Conservation (phyloP, 768 basidiomycete species). For the Lactarius deliciosus region DNA sequence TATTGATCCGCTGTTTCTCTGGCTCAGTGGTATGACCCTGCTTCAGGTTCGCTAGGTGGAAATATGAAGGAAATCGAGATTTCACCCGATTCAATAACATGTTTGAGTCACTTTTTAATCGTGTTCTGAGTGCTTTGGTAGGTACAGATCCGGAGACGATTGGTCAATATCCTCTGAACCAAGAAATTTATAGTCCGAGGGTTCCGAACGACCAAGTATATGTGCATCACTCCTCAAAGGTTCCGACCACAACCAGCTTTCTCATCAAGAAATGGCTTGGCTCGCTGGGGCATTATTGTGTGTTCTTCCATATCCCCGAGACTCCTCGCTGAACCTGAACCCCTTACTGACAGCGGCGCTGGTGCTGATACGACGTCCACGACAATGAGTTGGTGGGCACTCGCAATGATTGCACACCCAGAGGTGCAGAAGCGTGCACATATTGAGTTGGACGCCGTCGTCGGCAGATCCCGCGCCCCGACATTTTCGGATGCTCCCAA, state of each 20-base stretch:
- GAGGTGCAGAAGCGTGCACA: no score
- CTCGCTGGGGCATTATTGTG: background rate
- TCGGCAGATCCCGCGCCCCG: no score
- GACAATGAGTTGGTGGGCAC: no score
- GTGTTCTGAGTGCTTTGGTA: background rate
- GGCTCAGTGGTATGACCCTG: background rate
- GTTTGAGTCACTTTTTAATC: background rate
- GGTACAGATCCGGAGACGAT: background rate
- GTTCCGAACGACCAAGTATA: background rate
- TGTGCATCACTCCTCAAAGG: background rate
- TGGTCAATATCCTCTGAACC: background rate
- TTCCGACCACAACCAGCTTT: background rate
- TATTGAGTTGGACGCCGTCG: no score
- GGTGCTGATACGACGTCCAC: no score
- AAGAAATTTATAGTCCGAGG: background rate
- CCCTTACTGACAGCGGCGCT: no score
- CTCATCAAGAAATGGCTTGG: background rate
- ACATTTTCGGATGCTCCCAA: no score
- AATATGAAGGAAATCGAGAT: background rate
- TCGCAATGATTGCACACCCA: no score
- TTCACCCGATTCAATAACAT: background rate
- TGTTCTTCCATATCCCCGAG: background rate
- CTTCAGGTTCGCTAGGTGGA: background rate
- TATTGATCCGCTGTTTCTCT: background rate
- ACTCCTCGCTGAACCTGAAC: no score